A percentile compares a stretch with the other conserved stretches of the same genome.
phyloP scores from a whole-genome alignment of 495 filamentous ascomycete species.

The Penicillium riverlandense region DNA sequence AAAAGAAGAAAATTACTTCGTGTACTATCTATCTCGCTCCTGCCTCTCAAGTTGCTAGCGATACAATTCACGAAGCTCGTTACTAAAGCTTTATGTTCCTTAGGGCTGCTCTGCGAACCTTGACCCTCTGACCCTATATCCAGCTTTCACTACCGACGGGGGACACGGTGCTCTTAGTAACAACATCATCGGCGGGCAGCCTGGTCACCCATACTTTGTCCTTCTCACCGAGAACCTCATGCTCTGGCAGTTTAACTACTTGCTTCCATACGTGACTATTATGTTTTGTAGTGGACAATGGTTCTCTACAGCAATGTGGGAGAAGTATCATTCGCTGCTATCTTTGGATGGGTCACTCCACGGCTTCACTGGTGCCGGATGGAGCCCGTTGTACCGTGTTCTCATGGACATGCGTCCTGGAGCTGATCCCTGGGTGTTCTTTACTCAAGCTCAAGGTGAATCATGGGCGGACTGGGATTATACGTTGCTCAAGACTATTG shows the following conservation, averaged over 20 bases:
- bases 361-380: neutral
- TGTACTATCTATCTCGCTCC: neutral
- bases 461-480: constrained; percentile 38
- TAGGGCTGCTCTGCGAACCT: constrained; percentile 12
- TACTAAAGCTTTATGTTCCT: no score
- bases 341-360: neutral
- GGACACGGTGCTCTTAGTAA: constrained; percentile 10
- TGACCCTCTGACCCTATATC: constrained; percentile 10
- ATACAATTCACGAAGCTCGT: no score
- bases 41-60: no score
- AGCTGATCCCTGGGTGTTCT: constrained; percentile 32
- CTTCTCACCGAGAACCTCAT: constrained; percentile 8
- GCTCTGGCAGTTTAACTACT: constrained; percentile 4
- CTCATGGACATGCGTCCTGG: constrained; percentile 34
- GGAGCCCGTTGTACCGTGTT: constrained; percentile 14
- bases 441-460: constrained; percentile 32
- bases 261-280: constrained; percentile 10
- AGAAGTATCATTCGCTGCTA: constrained; percentile 8
- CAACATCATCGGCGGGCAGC: constrained; percentile 10
- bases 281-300: constrained; percentile 10
- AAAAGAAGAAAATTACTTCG: neutral
- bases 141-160: constrained; percentile 9
- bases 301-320: constrained; percentile 14
- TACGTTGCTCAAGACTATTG: constrained; percentile 15
- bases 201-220: constrained; percentile 9